Conservation (phyloP, 768 basidiomycete genomes). For the Suillus luteus region DNA sequence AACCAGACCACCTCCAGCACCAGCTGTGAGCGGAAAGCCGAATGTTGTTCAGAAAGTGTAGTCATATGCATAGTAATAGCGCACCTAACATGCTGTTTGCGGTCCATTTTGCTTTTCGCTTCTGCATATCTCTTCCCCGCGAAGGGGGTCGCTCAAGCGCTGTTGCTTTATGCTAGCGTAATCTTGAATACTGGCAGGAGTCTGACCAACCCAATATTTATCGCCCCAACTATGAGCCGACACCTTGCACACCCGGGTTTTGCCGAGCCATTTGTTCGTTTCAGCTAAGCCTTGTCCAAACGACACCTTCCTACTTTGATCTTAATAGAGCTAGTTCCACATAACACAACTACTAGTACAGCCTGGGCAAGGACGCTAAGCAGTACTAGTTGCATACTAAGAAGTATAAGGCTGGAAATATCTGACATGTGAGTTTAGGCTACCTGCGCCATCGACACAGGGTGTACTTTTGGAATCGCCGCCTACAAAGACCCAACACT, state of each 20-base stretch:
- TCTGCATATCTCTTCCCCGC: slow-evolving; percentile 71
- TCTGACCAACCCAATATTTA: slow-evolving; percentile 6
- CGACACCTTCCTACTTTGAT: background rate
- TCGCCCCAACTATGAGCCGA: background rate
- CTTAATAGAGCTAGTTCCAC: background rate
- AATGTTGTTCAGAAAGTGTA: slow-evolving; percentile 7
- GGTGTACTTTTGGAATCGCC: background rate
- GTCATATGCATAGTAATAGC: slow-evolving; percentile 22
- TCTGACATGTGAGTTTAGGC: background rate
- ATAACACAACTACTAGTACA: background rate
- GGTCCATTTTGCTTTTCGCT: slow-evolving; percentile 62
- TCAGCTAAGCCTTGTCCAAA: background rate
- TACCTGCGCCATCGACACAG: background rate
- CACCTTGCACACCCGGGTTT: slow-evolving; percentile 8
- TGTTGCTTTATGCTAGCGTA: slow-evolving; percentile 2
- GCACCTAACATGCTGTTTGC: slow-evolving; percentile 82
- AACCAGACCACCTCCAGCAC: slow-evolving; percentile 92
- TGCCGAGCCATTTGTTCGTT: background rate
- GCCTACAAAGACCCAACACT: background rate
- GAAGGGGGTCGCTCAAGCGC: slow-evolving; percentile 38
- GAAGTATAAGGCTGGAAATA: background rate
- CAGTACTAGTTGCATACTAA: background rate
- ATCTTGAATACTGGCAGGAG: background rate
- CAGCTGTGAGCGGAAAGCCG: slow-evolving; percentile 52
- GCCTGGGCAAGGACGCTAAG: background rate